Percentiles rank a stretch among this genome's conserved stretches.
These are phyloP conservation scores for Cornus controversa DNA, from an alignment of 148 eudicot species.

Conservation along the genomic window DNA sequence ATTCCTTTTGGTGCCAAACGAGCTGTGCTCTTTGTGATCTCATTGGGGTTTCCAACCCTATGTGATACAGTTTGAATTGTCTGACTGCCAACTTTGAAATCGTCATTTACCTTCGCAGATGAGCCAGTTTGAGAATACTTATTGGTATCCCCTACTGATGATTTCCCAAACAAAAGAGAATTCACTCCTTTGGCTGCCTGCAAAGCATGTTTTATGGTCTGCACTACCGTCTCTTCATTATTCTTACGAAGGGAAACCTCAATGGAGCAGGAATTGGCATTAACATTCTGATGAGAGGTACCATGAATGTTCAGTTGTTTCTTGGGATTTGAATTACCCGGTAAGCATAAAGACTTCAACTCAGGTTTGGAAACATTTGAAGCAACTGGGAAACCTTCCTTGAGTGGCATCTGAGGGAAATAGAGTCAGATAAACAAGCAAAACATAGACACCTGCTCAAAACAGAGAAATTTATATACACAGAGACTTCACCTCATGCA, in stretches of 20 bases:
- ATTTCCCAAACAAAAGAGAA: slow-evolving; percentile 45
- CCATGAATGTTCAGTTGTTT: slow-evolving; percentile 15
- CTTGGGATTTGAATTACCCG: slow-evolving; percentile 28
- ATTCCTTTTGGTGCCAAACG: slow-evolving; percentile 29
- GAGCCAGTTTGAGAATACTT: slow-evolving; percentile 26
- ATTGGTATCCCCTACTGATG: slow-evolving; percentile 27
- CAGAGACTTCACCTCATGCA: slow-evolving; percentile 68
- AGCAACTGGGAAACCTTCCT: slow-evolving; percentile 24
- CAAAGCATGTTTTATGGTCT: slow-evolving; percentile 21
- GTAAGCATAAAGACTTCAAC: slow-evolving; percentile 21
- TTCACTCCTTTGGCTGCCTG: slow-evolving; percentile 29
- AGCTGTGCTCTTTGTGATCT: slow-evolving; percentile 11
- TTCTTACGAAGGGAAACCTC: slow-evolving; percentile 19
- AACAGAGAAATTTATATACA: neutral
- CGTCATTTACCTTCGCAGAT: slow-evolving; percentile 30
- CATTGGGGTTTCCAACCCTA: slow-evolving; percentile 21
- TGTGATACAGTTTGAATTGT: slow-evolving; percentile 5
- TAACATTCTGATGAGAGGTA: slow-evolving; percentile 11
- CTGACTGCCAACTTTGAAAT: slow-evolving; percentile 26
- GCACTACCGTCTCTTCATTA: slow-evolving; percentile 18
- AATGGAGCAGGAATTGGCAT: slow-evolving; percentile 19
- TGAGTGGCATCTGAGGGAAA: slow-evolving; percentile 32
- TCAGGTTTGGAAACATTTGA: slow-evolving; percentile 23
- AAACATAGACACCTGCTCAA: neutral
- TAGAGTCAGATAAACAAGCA: slow-evolving; percentile 4